Evolutionary conservation across 352 stramenopile genomes (phyloP).

Genomic region (Phytopythium chamaehyphon): DNA sequence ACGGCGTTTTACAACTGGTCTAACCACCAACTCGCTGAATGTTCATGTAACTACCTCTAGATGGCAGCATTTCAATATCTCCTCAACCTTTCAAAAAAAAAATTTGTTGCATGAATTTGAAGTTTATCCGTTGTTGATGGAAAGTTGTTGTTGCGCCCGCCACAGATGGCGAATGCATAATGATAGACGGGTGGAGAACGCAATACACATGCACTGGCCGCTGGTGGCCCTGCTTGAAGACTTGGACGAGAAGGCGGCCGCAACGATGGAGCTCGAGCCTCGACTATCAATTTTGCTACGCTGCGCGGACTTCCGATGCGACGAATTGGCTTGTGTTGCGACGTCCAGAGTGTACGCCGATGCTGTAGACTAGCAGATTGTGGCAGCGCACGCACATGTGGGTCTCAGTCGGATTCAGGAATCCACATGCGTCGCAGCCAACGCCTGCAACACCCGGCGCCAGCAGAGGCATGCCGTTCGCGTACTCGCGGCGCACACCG

Average conservation of each 20-base stretch:
- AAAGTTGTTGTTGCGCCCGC: background rate
- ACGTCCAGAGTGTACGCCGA: constrained; percentile 61
- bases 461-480: constrained; percentile 54
- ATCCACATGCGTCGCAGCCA: constrained; percentile 50
- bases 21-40: no score
- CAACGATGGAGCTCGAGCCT: background rate
- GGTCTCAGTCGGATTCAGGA: constrained; percentile 39
- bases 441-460: constrained; percentile 39
- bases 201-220: background rate
- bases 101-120: no score
- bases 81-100: no score
- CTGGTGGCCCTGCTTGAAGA: background rate
- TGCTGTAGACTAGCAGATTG: constrained; percentile 66
- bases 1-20: no score
- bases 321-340: constrained; percentile 54
- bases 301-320: constrained; percentile 9
- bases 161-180: background rate
- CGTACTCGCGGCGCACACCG: constrained; percentile 56
- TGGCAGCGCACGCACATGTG: constrained; percentile 49
- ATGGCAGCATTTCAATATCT: no score
- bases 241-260: background rate
- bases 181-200: constrained; percentile 4
- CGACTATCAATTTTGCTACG: background rate
- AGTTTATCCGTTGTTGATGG: no score
- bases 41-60: no score